Percentiles rank a stretch among this genome's conserved stretches.
Conservation (phyloP, 2,329 filamentous ascomycete genomes). For the Microdochium bolleyi region DNA sequence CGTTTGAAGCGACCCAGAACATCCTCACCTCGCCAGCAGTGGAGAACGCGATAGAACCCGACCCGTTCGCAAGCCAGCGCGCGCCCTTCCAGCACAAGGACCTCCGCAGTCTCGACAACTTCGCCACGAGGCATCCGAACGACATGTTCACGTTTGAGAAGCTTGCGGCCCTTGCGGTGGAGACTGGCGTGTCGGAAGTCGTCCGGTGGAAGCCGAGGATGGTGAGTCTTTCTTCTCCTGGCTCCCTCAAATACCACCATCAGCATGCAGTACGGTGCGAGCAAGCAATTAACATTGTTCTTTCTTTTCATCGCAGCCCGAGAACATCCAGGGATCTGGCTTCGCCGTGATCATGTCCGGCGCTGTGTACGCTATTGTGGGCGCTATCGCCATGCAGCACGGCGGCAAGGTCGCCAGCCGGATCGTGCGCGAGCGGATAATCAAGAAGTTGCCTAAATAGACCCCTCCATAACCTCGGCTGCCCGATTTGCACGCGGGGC, state of each 20-base stretch:
- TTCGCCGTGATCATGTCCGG: conserved; percentile 66
- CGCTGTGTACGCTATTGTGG: conserved; percentile 76
- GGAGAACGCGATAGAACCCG: conserved; percentile 14
- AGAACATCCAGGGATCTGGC: conserved; percentile 66
- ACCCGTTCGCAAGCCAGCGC: conserved; percentile 45
- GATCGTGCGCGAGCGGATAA: conserved; percentile 68
- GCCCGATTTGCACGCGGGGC: no score
- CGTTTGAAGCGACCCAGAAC: conserved; percentile 40
- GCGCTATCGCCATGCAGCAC: conserved; percentile 81
- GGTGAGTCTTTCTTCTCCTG: conserved; percentile 40
- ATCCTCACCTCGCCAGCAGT: conserved; percentile 45
- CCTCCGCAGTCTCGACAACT: conserved; percentile 64
- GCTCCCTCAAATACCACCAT: not conserved
- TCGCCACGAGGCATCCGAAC: conserved; percentile 52
- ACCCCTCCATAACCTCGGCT: no score
- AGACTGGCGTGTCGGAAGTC: conserved; percentile 65
- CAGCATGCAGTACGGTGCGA: not conserved
- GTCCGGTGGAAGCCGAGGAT: conserved; percentile 83
- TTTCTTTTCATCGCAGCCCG: conserved; percentile 30
- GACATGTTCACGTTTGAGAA: conserved; percentile 57
- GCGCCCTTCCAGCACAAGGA: conserved; percentile 62
- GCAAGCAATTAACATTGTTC: conserved; percentile 9
- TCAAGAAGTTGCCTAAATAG: conserved; percentile 33
- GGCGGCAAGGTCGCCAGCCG: conserved; percentile 71
- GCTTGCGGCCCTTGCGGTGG: conserved; percentile 58